These are phyloP conservation scores for Raddia guianensis DNA, from an alignment of 176 grass and related monocot genomes.

Conservation along the genomic window DNA sequence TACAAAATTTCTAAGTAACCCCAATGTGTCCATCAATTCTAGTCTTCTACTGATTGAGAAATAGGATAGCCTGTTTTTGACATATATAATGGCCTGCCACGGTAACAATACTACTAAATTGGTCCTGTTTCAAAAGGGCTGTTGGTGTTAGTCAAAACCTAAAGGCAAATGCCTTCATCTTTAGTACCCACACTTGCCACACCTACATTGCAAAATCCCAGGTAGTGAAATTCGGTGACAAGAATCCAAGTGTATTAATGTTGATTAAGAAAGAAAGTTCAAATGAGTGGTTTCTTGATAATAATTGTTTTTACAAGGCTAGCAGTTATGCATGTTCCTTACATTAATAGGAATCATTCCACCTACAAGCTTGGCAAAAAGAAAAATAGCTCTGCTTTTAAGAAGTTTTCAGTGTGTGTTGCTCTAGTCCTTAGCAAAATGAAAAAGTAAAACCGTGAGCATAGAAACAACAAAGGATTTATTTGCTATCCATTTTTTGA, in stretches of 20 bases:
- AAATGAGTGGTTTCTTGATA: neutral
- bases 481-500: neutral
- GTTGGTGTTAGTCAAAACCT: neutral
- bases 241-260: neutral
- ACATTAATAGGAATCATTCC: neutral
- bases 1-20: neutral
- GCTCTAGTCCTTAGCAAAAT: neutral
- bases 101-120: neutral
- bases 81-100: neutral
- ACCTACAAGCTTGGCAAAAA: neutral
- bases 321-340: neutral
- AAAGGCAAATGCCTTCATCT: neutral
- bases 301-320: neutral
- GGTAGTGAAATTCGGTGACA: neutral
- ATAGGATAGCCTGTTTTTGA: neutral
- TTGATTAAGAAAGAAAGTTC: neutral
- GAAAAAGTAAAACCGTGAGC: neutral
- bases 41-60: neutral
- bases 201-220: neutral
- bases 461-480: neutral
- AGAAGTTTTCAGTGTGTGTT: neutral
- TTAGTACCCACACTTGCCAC: neutral
- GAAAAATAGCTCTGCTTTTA: neutral
- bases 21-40: neutral
- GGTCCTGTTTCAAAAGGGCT: neutral